Conservation (phyloP, 148 eudicot species). For the Diospyros lotus region DNA sequence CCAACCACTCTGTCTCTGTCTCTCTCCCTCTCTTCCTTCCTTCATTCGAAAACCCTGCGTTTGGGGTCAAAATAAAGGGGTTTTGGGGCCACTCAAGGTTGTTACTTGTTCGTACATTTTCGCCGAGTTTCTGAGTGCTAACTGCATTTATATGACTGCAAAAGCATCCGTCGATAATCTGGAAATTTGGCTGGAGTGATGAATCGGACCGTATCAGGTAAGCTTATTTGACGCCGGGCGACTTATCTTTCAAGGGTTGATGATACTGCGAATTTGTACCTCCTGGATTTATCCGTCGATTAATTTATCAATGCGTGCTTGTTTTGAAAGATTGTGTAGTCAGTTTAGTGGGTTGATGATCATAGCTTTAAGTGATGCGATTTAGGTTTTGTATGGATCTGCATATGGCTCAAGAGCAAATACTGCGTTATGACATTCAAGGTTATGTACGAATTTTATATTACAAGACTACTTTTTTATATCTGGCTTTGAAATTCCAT, state of each 20-base stretch:
- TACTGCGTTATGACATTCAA: neutral
- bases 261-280: neutral
- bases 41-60: neutral
- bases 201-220: conserved; percentile 38
- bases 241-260: neutral
- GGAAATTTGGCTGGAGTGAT: conserved; percentile 5
- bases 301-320: neutral
- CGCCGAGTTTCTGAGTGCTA: neutral
- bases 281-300: neutral
- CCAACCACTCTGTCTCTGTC: conserved; percentile 11
- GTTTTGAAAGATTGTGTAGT: neutral
- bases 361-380: neutral
- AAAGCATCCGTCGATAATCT: conserved; percentile 5
- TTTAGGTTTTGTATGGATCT: conserved; percentile 17
- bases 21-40: neutral
- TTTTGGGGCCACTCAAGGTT: neutral
- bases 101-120: neutral
- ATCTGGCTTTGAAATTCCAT: neutral
- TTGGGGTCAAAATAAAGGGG: neutral
- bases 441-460: neutral
- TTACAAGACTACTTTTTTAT: neutral
- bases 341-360: conserved; percentile 3
- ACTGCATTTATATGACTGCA: neutral
- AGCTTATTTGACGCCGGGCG: conserved; percentile 24
- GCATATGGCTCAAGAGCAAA: neutral